phyloP scores from a whole-genome alignment of 495 filamentous ascomycete genomes.

The Durotheca rogersii region DNA sequence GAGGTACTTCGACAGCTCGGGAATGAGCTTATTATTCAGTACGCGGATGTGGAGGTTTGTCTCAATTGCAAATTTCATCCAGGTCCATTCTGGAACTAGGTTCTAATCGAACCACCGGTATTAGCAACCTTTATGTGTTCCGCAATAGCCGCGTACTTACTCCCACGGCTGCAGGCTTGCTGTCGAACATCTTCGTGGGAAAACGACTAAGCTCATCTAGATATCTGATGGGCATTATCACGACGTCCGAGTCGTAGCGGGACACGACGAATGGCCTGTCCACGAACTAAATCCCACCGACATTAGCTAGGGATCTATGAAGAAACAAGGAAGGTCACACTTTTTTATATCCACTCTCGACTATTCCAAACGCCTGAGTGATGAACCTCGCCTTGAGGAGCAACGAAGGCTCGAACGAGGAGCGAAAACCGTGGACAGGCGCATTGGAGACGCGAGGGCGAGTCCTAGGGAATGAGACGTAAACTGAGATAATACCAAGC shows the following conservation, averaged over 20 bases:
- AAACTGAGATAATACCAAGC: too few relatives aligned
- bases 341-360: slow-evolving; percentile 2
- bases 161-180: neutral
- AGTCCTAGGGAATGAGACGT: too few relatives aligned
- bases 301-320: neutral
- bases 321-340: neutral
- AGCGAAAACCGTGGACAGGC: slow-evolving; percentile 5
- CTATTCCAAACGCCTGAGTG: neutral
- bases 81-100: too few relatives aligned
- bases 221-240: slow-evolving; percentile 6
- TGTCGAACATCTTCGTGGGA: neutral
- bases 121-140: too few relatives aligned
- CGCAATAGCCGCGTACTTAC: too few relatives aligned
- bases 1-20: too few relatives aligned
- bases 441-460: too few relatives aligned
- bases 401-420: slow-evolving; percentile 4
- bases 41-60: too few relatives aligned
- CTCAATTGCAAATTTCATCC: too few relatives aligned
- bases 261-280: slow-evolving; percentile 4
- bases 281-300: neutral
- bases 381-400: slow-evolving; percentile 5
- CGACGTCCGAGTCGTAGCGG: slow-evolving; percentile 2
- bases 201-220: slow-evolving; percentile 1
- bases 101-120: too few relatives aligned
- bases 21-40: too few relatives aligned